Evolutionary conservation across 495 filamentous ascomycete species (phyloP).

Genomic region (Neurospora sp.): DNA sequence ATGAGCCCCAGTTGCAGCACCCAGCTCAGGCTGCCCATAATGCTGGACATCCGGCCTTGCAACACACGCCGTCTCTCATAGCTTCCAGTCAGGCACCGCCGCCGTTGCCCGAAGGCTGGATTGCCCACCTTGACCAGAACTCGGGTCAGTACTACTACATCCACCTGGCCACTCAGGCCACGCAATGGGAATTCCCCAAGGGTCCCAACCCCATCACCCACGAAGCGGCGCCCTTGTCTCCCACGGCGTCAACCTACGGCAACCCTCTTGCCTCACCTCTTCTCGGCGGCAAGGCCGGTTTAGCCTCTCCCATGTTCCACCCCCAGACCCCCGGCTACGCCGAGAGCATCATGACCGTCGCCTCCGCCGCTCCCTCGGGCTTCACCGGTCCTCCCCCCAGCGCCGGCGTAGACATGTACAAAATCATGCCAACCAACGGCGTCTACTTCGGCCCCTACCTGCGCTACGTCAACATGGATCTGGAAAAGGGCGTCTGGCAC

Average conservation of each 20-base stretch:
- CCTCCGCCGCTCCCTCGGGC: constrained; percentile 61
- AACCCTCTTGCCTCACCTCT: constrained; percentile 67
- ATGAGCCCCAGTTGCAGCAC: constrained; percentile 44
- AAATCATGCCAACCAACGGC: constrained; percentile 86
- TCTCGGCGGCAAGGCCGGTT: constrained; percentile 58
- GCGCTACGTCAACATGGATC: constrained; percentile 92
- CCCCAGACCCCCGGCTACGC: constrained; percentile 62
- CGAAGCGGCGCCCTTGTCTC: constrained; percentile 67
- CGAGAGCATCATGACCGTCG: constrained; percentile 68
- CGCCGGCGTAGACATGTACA: constrained; percentile 85
- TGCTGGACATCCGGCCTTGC: constrained; percentile 28
- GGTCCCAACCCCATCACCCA: constrained; percentile 76
- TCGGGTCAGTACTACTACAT: constrained; percentile 99
- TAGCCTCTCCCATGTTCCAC: constrained; percentile 68
- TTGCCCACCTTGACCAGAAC: constrained; percentile 88
- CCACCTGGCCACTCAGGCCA: constrained; percentile 88
- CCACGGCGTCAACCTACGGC: constrained; percentile 66
- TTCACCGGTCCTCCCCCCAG: constrained; percentile 78
- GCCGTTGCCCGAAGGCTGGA: constrained; percentile 94
- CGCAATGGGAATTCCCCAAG: constrained; percentile 98
- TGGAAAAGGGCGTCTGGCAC: constrained; percentile 84
- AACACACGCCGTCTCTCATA: constrained; percentile 37
- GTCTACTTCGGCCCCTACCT: constrained; percentile 97
- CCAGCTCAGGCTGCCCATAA: constrained; percentile 26
- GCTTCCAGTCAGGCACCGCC: constrained; percentile 72